A percentile compares a stretch with the other conserved stretches of the same genome.
These are phyloP conservation scores for Erucastrum elatum DNA, from an alignment of 345 rosid genomes.

Conservation along the genomic window DNA sequence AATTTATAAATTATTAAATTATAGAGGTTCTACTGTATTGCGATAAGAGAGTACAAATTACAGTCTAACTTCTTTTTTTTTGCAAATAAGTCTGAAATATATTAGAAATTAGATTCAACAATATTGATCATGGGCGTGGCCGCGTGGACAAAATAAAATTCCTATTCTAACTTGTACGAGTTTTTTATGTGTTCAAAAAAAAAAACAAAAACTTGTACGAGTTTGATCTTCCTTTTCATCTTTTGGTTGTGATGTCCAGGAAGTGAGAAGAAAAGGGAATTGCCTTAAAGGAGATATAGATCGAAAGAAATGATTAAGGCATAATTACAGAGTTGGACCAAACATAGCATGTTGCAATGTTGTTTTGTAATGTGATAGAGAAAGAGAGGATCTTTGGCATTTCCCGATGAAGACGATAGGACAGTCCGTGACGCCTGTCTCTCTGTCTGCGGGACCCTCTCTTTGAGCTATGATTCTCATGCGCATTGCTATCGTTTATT, in stretches of 20 bases:
- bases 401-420: conserved; percentile 52
- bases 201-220: not conserved
- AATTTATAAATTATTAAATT: too few relatives aligned
- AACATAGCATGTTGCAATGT: conserved; percentile 44
- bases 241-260: conserved; percentile 25
- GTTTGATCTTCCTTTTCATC: not conserved
- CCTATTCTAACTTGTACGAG: not conserved
- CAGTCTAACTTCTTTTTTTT: too few relatives aligned
- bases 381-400: conserved; percentile 43
- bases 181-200: too few relatives aligned
- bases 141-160: not conserved
- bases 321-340: conserved; percentile 50
- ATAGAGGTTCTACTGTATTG: too few relatives aligned
- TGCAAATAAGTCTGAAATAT: too few relatives aligned
- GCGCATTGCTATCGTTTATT: conserved; percentile 21
- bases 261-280: conserved; percentile 35
- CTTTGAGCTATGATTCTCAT: conserved; percentile 40
- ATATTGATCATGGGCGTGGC: not conserved
- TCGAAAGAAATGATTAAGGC: conserved; percentile 54
- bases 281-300: conserved; percentile 45
- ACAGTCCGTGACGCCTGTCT: conserved; percentile 73
- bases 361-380: conserved; percentile 23
- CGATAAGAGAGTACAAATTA: too few relatives aligned
- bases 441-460: conserved; percentile 41
- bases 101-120: not conserved